phyloP scores from a whole-genome alignment of 306 rosid species.

The Quercus robur region DNA sequence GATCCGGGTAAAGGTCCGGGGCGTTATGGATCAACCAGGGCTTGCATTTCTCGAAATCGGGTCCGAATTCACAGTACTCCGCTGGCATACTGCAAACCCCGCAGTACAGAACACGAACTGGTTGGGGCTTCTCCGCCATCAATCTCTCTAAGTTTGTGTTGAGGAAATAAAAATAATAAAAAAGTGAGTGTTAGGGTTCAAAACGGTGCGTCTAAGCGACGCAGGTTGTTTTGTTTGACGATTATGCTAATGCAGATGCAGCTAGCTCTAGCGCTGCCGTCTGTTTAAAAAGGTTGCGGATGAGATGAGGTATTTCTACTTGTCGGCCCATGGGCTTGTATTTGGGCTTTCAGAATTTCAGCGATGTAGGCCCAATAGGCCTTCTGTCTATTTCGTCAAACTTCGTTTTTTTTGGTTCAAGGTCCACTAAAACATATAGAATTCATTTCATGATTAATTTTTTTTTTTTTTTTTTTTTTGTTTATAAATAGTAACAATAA shows the following conservation, averaged over 20 bases:
- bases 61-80: conserved; percentile 93
- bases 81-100: conserved; percentile 73
- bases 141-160: background rate
- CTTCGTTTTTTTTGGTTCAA: background rate
- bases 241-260: background rate
- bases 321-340: background rate
- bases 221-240: background rate
- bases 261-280: background rate
- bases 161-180: background rate
- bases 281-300: background rate
- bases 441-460: too few species aligned
- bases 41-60: conserved; percentile 95
- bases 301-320: background rate
- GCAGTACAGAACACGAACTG: conserved; percentile 75
- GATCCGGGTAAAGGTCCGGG: conserved; percentile 81
- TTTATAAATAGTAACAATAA: too few species aligned
- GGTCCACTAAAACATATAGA: background rate
- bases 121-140: conserved; percentile 96
- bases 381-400: background rate
- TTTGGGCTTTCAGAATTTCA: too few species aligned
- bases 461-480: too few species aligned
- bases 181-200: background rate
- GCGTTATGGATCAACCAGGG: conserved; percentile 97
- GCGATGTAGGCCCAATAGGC: too few species aligned
- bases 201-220: conserved; percentile 42